Conservation (phyloP, 768 basidiomycete species). For the Cystobasidium tubakii region DNA sequence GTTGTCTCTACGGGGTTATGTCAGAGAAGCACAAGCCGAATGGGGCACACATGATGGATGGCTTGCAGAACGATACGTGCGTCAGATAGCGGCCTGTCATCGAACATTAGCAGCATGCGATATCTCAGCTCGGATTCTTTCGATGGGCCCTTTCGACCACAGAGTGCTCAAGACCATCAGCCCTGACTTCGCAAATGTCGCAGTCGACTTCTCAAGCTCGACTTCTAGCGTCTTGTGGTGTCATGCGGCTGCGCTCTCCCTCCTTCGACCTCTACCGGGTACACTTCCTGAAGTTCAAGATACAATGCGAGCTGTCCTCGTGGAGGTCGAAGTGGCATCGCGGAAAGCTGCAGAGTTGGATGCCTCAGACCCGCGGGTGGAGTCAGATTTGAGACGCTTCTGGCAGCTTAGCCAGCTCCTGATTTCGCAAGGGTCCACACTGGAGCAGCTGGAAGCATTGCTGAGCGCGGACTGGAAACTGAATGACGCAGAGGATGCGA, state of each 20-base stretch:
- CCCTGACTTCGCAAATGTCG: neutral
- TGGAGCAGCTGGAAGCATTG: neutral
- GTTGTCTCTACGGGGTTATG: neutral
- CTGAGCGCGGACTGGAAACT: constrained; percentile 1
- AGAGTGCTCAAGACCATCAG: neutral
- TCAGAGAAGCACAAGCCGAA: neutral
- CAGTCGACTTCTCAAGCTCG: neutral
- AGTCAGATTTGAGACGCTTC: constrained; percentile 4
- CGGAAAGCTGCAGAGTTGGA: neutral
- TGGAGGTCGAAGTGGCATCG: neutral
- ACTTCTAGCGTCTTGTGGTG: neutral
- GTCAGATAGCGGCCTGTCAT: neutral
- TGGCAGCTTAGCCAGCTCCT: neutral
- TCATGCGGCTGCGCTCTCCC: neutral
- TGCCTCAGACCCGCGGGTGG: neutral
- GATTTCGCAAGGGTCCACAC: neutral
- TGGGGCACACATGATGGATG: neutral
- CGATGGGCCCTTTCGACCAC: neutral
- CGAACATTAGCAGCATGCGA: neutral
- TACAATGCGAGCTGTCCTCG: neutral
- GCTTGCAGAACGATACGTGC: neutral
- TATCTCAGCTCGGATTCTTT: constrained; percentile 4
- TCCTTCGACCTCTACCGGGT: neutral
- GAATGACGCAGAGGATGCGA: too few species aligned
- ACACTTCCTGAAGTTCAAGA: neutral